A percentile compares a stretch with the other conserved stretches of the same genome.
Evolutionary conservation across 257 asterid species (phyloP).

Genomic region (Solanum peruvianum): DNA sequence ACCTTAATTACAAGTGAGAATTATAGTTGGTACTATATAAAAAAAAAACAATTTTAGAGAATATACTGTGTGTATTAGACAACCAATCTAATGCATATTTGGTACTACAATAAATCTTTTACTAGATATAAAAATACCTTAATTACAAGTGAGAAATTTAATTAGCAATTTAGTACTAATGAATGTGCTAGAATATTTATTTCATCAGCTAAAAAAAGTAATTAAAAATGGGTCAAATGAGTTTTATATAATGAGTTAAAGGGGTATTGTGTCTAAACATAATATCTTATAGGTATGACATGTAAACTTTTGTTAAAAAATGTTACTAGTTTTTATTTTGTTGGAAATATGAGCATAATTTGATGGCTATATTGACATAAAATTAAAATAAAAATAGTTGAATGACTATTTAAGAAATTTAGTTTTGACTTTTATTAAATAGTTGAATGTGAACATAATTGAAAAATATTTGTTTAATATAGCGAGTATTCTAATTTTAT

Average conservation of each 20-base stretch:
- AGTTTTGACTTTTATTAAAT: neutral
- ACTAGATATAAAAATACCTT: neutral
- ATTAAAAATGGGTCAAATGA: neutral
- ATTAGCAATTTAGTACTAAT: neutral
- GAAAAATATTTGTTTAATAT: neutral
- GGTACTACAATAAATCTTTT: neutral
- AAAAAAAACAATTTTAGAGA: neutral
- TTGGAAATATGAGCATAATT: neutral
- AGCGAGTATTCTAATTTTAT: neutral
- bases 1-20: neutral
- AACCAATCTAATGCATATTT: neutral
- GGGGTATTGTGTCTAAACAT: neutral
- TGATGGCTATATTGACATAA: neutral
- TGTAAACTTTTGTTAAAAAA: neutral
- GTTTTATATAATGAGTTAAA: neutral
- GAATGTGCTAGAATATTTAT: neutral
- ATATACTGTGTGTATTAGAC: neutral
- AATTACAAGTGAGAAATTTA: neutral
- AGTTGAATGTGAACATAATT: neutral
- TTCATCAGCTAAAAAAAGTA: neutral
- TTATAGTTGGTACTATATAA: neutral
- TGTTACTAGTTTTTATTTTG: neutral
- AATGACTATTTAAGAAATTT: too few species aligned
- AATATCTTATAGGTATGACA: neutral
- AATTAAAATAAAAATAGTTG: too few species aligned